Percentiles rank a stretch among this genome's conserved stretches.
Evolutionary conservation across 257 asterid species (phyloP).

Genomic region (Catharanthus roseus): DNA sequence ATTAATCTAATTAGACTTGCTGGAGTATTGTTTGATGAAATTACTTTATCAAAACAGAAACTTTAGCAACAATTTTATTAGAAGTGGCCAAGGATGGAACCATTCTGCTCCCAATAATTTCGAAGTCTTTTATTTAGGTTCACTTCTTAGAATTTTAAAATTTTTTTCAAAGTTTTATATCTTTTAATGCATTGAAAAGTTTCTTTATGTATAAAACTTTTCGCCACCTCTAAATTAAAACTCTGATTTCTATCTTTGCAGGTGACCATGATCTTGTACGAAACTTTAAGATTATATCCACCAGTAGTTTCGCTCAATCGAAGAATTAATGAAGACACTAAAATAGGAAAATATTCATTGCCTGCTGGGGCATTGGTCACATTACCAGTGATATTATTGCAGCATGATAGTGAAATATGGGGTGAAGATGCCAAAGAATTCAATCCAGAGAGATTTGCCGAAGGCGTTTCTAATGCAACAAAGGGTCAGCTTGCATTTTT

Average conservation of each 20-base stretch:
- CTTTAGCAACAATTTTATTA: neutral
- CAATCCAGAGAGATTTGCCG: slow-evolving; percentile 30
- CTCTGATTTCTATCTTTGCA: no score
- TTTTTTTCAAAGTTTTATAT: no score
- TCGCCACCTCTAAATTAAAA: no score
- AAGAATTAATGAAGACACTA: slow-evolving; percentile 15
- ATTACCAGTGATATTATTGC: slow-evolving; percentile 23
- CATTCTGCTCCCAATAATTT: no score
- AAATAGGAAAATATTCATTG: slow-evolving; percentile 16
- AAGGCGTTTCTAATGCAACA: slow-evolving; percentile 30
- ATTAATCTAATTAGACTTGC: slow-evolving; percentile 19
- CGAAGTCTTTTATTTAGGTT: no score
- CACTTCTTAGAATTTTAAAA: no score
- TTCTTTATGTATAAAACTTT: no score
- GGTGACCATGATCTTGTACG: slow-evolving; percentile 34
- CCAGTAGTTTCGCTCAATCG: slow-evolving; percentile 14
- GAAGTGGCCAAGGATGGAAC: no score
- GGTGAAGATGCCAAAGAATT: slow-evolving; percentile 34
- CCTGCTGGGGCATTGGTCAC: slow-evolving; percentile 19
- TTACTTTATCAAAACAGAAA: neutral
- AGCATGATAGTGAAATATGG: slow-evolving; percentile 26
- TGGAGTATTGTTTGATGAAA: neutral
- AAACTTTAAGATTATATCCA: slow-evolving; percentile 30
- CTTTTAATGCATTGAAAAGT: no score
- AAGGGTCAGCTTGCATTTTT: slow-evolving; percentile 21